These are phyloP conservation scores for Phalaenopsis hybrid DNA, from an alignment of 116 monocot species.

Conservation along the genomic window DNA sequence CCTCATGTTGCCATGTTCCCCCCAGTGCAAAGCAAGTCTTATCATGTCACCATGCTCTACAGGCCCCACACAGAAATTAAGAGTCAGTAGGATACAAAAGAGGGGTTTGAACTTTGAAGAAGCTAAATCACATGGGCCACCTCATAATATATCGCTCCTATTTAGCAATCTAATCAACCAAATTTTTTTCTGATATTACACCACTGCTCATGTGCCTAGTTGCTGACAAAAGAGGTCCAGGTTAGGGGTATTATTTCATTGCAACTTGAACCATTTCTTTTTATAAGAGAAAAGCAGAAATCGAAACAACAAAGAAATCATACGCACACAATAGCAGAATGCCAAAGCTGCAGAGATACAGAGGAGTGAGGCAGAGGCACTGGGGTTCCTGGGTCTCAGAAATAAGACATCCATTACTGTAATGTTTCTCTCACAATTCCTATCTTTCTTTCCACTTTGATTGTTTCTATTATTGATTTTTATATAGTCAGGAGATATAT, in stretches of 20 bases:
- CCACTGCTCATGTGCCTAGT: not conserved
- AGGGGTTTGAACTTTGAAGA: not conserved
- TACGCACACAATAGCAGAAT: slow-evolving; percentile 13
- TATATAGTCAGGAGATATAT: not conserved
- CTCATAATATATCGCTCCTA: not conserved
- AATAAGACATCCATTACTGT: slow-evolving; percentile 80
- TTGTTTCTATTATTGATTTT: not conserved
- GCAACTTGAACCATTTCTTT: not conserved
- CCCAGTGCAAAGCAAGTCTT: not conserved
- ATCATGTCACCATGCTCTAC: not conserved
- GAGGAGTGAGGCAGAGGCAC: slow-evolving; percentile 87
- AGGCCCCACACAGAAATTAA: not conserved
- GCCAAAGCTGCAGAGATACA: slow-evolving; percentile 63
- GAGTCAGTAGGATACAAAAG: not conserved
- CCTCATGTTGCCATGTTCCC: not conserved
- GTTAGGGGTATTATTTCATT: slow-evolving; percentile 7
- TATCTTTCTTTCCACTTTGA: not conserved
- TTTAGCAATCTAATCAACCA: not conserved
- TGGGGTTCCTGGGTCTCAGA: slow-evolving; percentile 99
- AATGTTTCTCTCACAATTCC: not conserved
- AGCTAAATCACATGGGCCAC: not conserved
- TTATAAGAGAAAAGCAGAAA: not conserved
- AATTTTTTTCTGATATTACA: not conserved
- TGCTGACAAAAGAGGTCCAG: not conserved
- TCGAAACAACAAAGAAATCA: not conserved